Base-by-base conservation (phyloP, 2,329 filamentous ascomycete species). In the Aotearoamyces nothofagi region DNA sequence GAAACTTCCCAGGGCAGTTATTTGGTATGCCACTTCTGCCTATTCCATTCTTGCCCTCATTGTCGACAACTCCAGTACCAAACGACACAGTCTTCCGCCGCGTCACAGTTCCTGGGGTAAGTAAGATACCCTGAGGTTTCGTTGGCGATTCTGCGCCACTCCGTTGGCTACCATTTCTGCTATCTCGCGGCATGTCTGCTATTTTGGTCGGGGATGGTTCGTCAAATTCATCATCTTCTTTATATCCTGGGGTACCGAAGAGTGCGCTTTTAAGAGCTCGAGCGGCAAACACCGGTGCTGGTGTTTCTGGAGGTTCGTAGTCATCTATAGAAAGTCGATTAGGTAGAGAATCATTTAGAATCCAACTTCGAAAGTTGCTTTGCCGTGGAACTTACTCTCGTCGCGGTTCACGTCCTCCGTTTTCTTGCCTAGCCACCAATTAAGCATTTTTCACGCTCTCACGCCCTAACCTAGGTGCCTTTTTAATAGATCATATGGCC, bases 81-180 rank as follows among this genome's bases (percentile, higher is more conserved):
- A 77, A 78, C 0, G 72, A 74, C 14, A 78, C 72, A 39, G 68
- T 69, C 46, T 78, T 78, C 24, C 68, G 61, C 29, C 66, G 60
- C 24, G 66, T 62, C 10, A 59, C 69, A 2, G 69, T 75, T 2
- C 72, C 72, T 0, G 72, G 72, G 0, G 72, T 78, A 26, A 77
- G 48, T 3, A 78, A 55, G 24, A 78, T 78, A 2, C 72, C 69
- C 6, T 38, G 30, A 14, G 43, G 46, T 26, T 45, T 50, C 1
- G 39, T 40, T 23, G 46, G 45, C 5, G 45, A 46, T 46, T 30
- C 30, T 37, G 39, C 13, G 40, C 33, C 22, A 44, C 25, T 39
- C 33, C 27, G 40, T 39, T 30, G 31, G 35, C 36, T 39, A 38
- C 34, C 33, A 29, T 35, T 36, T 36, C 19, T 6, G 36, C 33